A percentile compares a stretch with the other conserved stretches of the same genome.
Evolutionary conservation across 1,139 yeast species (phyloP).

Genomic region (Lodderomyces margitis): DNA sequence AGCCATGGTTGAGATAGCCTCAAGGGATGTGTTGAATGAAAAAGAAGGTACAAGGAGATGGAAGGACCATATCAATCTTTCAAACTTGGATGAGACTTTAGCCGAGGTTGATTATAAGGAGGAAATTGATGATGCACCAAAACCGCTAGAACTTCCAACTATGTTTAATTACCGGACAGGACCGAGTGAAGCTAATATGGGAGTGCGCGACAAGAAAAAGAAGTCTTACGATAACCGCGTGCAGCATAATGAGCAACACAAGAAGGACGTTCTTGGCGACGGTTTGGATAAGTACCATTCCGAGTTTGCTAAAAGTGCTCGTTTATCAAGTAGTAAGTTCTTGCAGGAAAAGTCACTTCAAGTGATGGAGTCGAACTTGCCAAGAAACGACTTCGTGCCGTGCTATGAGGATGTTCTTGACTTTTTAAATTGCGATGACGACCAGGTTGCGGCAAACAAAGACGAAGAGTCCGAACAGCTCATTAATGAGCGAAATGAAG

Average conservation of each 20-base stretch:
- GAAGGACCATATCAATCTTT: constrained; percentile 33
- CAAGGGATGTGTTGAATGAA: constrained; percentile 59
- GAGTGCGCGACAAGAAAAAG: constrained; percentile 80
- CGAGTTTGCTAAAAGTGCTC: constrained; percentile 46
- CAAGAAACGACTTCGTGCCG: constrained; percentile 49
- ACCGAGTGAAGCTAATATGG: constrained; percentile 66
- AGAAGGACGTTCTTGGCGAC: constrained; percentile 70
- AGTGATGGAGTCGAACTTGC: constrained; percentile 38
- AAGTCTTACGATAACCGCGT: constrained; percentile 81
- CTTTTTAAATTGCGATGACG: constrained; percentile 50
- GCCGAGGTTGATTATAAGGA: constrained; percentile 28
- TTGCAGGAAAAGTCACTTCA: constrained; percentile 54
- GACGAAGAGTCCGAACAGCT: constrained; percentile 41
- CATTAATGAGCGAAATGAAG: constrained; percentile 48
- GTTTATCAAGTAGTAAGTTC: constrained; percentile 52
- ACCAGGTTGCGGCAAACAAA: constrained; percentile 31
- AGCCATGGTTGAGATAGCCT: constrained; percentile 72
- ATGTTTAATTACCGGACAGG: constrained; percentile 90
- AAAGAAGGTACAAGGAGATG: constrained; percentile 49
- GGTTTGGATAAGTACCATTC: constrained; percentile 65
- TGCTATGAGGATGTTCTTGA: constrained; percentile 53
- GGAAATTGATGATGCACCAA: constrained; percentile 27
- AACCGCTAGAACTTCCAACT: constrained; percentile 47
- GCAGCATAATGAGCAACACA: constrained; percentile 61
- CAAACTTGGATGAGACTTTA: constrained; percentile 18